A percentile compares a stretch with the other conserved stretches of the same genome.
Conservation (phyloP, 768 basidiomycete genomes). For the Clitopilus passeckerianus region DNA sequence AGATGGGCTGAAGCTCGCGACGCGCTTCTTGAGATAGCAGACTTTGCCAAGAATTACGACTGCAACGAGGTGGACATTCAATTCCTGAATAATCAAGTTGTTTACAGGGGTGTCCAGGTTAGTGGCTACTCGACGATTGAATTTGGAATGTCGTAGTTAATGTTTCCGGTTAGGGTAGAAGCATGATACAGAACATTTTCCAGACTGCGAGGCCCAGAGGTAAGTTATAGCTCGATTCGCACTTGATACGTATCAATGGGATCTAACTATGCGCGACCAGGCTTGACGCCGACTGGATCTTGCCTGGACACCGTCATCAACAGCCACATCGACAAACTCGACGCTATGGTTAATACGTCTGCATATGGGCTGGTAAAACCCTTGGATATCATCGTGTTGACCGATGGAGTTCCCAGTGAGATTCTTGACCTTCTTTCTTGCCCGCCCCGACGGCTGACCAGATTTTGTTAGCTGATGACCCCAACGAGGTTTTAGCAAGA, state of each 20-base stretch:
- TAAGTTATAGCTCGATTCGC: neutral
- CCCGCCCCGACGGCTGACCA: neutral
- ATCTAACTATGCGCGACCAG: slow-evolving; percentile 7
- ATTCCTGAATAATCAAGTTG: slow-evolving; percentile 18
- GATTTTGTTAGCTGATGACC: slow-evolving; percentile 11
- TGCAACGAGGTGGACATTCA: slow-evolving; percentile 17
- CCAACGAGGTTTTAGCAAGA: slow-evolving; percentile 13
- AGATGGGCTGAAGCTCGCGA: slow-evolving; percentile 20
- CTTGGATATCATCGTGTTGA: slow-evolving; percentile 27
- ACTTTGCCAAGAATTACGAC: slow-evolving; percentile 20
- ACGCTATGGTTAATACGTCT: slow-evolving; percentile 7
- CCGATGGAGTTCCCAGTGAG: slow-evolving; percentile 25
- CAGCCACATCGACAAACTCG: slow-evolving; percentile 16
- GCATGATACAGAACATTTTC: neutral
- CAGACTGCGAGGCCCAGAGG: neutral
- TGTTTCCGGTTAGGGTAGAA: neutral
- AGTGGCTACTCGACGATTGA: neutral
- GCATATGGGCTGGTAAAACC: slow-evolving; percentile 20
- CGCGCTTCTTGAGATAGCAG: slow-evolving; percentile 22
- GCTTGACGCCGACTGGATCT: slow-evolving; percentile 23
- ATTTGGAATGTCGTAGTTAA: too few species aligned
- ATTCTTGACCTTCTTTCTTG: neutral
- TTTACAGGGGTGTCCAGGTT: slow-evolving; percentile 9
- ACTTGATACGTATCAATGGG: too few species aligned
- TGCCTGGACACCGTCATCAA: slow-evolving; percentile 16